These are phyloP conservation scores for Ruellia speciosa DNA, from an alignment of 305 asterid genomes.

Conservation along the genomic window DNA sequence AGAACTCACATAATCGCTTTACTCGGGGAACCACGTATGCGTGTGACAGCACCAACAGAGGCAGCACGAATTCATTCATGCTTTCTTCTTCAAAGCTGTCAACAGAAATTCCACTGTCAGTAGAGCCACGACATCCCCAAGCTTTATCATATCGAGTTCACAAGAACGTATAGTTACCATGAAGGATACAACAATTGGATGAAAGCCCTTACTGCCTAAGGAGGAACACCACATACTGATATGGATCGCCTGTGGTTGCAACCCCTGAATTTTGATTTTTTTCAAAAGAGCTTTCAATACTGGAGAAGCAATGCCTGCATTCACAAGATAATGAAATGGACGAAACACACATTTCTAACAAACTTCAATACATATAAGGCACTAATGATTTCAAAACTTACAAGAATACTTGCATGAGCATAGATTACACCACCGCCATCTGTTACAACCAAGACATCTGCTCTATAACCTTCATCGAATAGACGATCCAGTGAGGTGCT, in stretches of 20 bases:
- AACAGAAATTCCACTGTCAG: too few species aligned
- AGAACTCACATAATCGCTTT: slow-evolving; percentile 51
- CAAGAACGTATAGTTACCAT: slow-evolving; percentile 64
- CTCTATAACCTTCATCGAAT: slow-evolving; percentile 71
- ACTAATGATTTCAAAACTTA: slow-evolving; percentile 27
- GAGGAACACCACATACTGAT: slow-evolving; percentile 61
- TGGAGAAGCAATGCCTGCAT: slow-evolving; percentile 78
- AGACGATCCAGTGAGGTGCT: slow-evolving; percentile 49
- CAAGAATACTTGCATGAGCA: slow-evolving; percentile 62
- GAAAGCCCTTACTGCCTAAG: slow-evolving; percentile 71
- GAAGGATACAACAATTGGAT: slow-evolving; percentile 71
- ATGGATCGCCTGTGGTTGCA: slow-evolving; percentile 34
- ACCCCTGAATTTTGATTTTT: slow-evolving; percentile 27
- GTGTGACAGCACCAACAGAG: slow-evolving; percentile 60
- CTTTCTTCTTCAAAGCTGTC: slow-evolving; percentile 64
- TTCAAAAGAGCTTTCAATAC: slow-evolving; percentile 55
- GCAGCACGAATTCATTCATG: slow-evolving; percentile 33
- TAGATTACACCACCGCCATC: slow-evolving; percentile 49
- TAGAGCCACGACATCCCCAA: too few species aligned
- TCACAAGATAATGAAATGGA: slow-evolving; percentile 6
- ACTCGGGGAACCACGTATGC: slow-evolving; percentile 54
- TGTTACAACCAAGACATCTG: slow-evolving; percentile 54
- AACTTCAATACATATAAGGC: too few species aligned
- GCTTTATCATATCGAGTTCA: too few species aligned
- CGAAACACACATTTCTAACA: too few species aligned